Evolutionary conservation across 1,139 yeast genomes (phyloP), one percentile per base, ranked within the genome.

Genomic region (Blastobotrys apis): DNA sequence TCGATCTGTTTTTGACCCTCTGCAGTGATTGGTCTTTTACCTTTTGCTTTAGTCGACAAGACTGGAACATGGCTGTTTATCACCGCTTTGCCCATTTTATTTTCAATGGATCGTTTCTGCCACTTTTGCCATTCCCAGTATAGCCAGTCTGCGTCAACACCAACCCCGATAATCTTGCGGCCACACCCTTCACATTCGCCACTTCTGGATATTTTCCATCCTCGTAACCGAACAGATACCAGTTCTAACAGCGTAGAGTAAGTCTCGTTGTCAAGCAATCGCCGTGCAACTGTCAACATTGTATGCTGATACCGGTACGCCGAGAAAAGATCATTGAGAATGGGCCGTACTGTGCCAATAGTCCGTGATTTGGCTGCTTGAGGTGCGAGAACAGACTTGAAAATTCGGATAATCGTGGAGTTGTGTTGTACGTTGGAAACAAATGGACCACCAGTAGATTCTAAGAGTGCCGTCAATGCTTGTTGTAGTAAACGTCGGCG

Each of bases 181-280:
- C 84, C 85, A 60, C 95, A 86, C 0, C 81, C 77, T 42, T 83
- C 81, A 62, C 95, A 86, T 39, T 69, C 73, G 41, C 74, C 71
- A 16, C 71, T 65, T 23, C 63, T 64, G 3, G 65, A 60, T 1
- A 80, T 73, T 1, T 77, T 65, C 85, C 90, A 81, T 0, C 95
- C 95, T 42, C 63, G 60, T 1, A 70, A 52, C 19, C 74, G 69
- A 37, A 71, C 68, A 1, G 57, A 53, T 9, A 71, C 66, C 2
- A 80, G 60, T 2, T 59, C 50, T 17, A 67, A 58, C 59, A 81
- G 61, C 43, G 71, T 73, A 31, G 66, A 64, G 55, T 66, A 75
- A 3, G 80, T 75, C 45, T 76, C 82, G 30, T 68, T 68, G 53
- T 80, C 78, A 20, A 83, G 64, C 52, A 84, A 67, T 33, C 66